Percentiles rank a stretch among this genome's conserved stretches.
Conservation (phyloP, 805 yeast species). For the Brettanomyces custersianus region DNA sequence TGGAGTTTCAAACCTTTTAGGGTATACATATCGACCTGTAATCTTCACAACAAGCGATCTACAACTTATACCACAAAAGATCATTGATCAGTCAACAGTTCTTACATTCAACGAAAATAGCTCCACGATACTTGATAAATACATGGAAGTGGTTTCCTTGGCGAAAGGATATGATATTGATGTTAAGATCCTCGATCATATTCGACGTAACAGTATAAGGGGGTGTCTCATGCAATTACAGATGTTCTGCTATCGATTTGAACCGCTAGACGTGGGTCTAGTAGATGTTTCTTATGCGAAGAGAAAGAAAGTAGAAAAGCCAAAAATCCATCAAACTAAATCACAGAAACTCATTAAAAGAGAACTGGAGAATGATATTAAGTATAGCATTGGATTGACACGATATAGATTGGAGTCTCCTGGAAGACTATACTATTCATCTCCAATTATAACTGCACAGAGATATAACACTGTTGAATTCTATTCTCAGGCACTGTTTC, state of each 20-base stretch:
- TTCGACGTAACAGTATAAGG: slow-evolving; percentile 17
- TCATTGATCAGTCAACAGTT: slow-evolving; percentile 23
- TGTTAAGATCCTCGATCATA: slow-evolving; percentile 8
- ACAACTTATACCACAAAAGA: slow-evolving; percentile 19
- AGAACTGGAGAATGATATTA: not conserved
- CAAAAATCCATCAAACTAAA: not conserved
- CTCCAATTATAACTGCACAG: not conserved
- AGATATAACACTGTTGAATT: slow-evolving; percentile 12
- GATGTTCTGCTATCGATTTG: slow-evolving; percentile 16
- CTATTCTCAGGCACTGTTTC: slow-evolving; percentile 18
- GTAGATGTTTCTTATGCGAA: not conserved
- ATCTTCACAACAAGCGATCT: slow-evolving; percentile 22
- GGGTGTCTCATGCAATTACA: slow-evolving; percentile 23
- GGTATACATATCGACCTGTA: slow-evolving; percentile 26
- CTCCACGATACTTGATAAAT: slow-evolving; percentile 7
- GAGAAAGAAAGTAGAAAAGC: not conserved
- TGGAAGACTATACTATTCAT: not conserved
- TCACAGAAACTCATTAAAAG: not conserved
- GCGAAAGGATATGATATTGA: slow-evolving; percentile 19
- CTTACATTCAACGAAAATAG: slow-evolving; percentile 11
- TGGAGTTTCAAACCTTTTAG: slow-evolving; percentile 51
- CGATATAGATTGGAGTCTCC: not conserved
- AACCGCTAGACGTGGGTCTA: slow-evolving; percentile 8
- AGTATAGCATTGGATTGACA: not conserved
- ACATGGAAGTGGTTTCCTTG: slow-evolving; percentile 20